These are phyloP conservation scores for Fusarium brachygibbosum DNA, from an alignment of 2,329 filamentous ascomycete genomes.

Conservation along the genomic window DNA sequence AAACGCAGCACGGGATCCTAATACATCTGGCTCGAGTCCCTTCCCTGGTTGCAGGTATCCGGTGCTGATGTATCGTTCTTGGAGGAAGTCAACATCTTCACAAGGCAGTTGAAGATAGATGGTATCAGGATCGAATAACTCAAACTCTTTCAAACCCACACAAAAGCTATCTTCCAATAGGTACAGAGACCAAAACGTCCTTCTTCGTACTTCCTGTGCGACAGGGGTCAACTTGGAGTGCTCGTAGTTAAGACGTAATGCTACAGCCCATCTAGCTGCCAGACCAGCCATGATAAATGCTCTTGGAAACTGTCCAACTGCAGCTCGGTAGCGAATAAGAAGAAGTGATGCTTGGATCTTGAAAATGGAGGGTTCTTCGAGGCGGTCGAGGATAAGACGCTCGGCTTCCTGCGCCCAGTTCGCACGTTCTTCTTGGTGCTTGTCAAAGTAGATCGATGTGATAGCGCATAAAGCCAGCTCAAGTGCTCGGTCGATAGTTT, in stretches of 20 bases:
- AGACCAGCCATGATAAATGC: constrained; percentile 50
- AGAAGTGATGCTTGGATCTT: constrained; percentile 47
- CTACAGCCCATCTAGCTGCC: constrained; percentile 46
- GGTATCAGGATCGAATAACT: constrained; percentile 46
- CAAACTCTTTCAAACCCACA: constrained; percentile 47
- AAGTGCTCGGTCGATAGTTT: constrained; percentile 46
- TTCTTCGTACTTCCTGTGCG: constrained; percentile 45
- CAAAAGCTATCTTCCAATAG: constrained; percentile 49
- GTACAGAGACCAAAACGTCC: constrained; percentile 49
- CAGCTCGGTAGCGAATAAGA: constrained; percentile 47
- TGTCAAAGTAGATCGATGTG: constrained; percentile 45
- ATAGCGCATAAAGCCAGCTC: constrained; percentile 46
- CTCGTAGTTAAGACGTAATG: constrained; percentile 49
- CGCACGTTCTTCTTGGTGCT: constrained; percentile 24
- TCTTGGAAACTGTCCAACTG: constrained; percentile 46
- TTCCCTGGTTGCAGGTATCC: constrained; percentile 47
- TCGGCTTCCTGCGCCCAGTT: constrained; percentile 47
- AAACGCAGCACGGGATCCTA: constrained; percentile 44
- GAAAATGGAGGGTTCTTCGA: constrained; percentile 48
- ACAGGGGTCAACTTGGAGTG: constrained; percentile 44
- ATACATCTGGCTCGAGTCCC: constrained; percentile 44
- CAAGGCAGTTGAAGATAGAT: constrained; percentile 47
- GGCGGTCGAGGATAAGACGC: constrained; percentile 43
- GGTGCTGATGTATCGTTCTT: constrained; percentile 40
- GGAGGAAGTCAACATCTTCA: constrained; percentile 45